Base-by-base conservation (phyloP, 1,139 yeast genomes). In the Groenewaldozyma auringiensis region DNA sequence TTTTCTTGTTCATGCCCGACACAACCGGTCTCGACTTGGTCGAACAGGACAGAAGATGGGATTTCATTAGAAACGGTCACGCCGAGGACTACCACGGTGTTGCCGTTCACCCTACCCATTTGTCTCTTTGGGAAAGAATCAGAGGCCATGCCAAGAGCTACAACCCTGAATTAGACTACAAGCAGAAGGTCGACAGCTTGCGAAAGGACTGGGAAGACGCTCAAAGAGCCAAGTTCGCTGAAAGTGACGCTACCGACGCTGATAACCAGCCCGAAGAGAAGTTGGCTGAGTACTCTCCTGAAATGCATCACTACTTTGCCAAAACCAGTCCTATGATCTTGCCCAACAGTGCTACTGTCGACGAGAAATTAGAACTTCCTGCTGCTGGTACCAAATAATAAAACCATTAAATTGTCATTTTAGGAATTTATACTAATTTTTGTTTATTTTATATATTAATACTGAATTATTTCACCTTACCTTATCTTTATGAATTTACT, bases 1-100 rank as follows among this genome's bases (percentile, higher is more conserved):
- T 69, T 37, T 46, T 59, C 39, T 29, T 62, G 43, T 65, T 61
- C 55, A 32, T 65, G 53, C 69, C 69, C 16, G 69, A 65, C 46
- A 60, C 61, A 38, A 65, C 69, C 41, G 69, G 68, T 40, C 56
- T 65, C 17, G 69, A 65, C 43, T 56, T 65, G 40, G 55, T 55
- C 37, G 68, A 65, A 50, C 69, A 64, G 52, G 69, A 65, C 51
- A 61, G 69, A 43, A 58, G 68, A 47, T 65, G 66, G 66, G 49
- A 53, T 38, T 63, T 46, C 53, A 63, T 64, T 41, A 51, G 54
- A 31, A 61, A 56, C 46, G 69, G 69, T 31, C 62, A 65, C 27
- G 60, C 40, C 4, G 45, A 56, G 39, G 69, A 66, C 49, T 65
- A 65, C 60, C 69, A 65, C 50, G 69, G 69, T 45, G 56, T 65